These are phyloP conservation scores for Blakeslea trispora DNA, from an alignment of 371 early-diverging fungal species.

Conservation along the genomic window DNA sequence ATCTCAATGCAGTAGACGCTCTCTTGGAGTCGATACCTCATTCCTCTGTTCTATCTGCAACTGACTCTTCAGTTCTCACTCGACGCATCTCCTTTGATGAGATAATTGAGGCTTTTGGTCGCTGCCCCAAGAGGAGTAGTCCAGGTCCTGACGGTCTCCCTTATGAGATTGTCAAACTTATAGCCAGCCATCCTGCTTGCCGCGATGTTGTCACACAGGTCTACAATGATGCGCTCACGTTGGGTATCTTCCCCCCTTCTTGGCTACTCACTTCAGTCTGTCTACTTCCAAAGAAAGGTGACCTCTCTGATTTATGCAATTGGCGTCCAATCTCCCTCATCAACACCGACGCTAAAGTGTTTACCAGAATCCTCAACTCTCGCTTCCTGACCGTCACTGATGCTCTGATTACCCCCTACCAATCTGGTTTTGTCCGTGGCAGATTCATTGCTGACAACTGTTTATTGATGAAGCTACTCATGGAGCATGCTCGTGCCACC, in stretches of 20 bases:
- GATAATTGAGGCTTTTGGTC: neutral
- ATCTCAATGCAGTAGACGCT: neutral
- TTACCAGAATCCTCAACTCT: conserved; percentile 22
- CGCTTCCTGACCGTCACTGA: neutral
- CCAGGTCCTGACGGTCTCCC: conserved; percentile 31
- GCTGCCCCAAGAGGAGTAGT: conserved; percentile 6
- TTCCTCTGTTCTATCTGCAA: neutral
- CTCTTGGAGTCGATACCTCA: neutral
- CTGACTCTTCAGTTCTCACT: neutral
- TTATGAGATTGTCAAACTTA: conserved; percentile 15
- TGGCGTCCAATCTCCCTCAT: conserved; percentile 31
- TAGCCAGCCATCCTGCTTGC: neutral
- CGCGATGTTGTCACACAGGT: conserved; percentile 5
- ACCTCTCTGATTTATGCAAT: conserved; percentile 16
- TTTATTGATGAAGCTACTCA: neutral
- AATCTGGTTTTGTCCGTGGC: conserved; percentile 8
- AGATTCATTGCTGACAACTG: conserved; percentile 16
- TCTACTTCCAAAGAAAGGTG: conserved; percentile 31
- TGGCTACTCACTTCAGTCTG: conserved; percentile 28
- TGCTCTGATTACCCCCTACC: neutral
- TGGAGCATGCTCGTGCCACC: conserved; percentile 13
- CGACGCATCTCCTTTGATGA: neutral
- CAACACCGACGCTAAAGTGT: conserved; percentile 28
- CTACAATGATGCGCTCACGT: conserved; percentile 19
- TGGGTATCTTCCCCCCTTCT: conserved; percentile 13